Conservation (phyloP, 306 rosid species). For the Pyrus pyrifolia region DNA sequence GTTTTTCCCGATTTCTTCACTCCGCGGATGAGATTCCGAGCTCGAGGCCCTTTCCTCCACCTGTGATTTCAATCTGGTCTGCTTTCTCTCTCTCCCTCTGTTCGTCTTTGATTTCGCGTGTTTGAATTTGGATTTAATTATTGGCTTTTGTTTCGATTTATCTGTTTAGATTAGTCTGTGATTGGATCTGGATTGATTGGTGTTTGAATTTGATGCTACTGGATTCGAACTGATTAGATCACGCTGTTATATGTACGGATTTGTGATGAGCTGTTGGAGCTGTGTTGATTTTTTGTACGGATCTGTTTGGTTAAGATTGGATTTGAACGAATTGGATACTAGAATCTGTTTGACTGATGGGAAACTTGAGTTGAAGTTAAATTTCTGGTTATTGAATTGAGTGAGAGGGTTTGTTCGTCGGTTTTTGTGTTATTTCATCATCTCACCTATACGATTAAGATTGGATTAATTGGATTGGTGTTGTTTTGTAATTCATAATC, state of each 20-base stretch:
- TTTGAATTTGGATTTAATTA: not conserved
- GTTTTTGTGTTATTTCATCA: not conserved
- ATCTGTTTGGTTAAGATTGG: not conserved
- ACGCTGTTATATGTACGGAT: not conserved
- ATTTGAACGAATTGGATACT: not conserved
- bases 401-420: not conserved
- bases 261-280: slow-evolving; percentile 3
- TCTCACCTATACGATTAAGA: not conserved
- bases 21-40: not conserved
- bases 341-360: not conserved
- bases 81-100: not conserved
- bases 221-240: slow-evolving; percentile 11
- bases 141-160: not conserved
- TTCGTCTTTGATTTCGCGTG: not conserved
- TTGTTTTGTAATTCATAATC: not conserved
- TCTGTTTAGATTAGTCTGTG: not conserved
- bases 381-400: not conserved
- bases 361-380: not conserved
- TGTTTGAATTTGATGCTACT: not conserved
- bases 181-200: slow-evolving; percentile 18
- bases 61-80: slow-evolving; percentile 22
- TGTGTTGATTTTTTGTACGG: not conserved
- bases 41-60: slow-evolving; percentile 12
- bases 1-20: not conserved
- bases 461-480: not conserved